Evolutionary conservation across 2,329 filamentous ascomycete genomes (phyloP).

Genomic region (Helotiales sp.): DNA sequence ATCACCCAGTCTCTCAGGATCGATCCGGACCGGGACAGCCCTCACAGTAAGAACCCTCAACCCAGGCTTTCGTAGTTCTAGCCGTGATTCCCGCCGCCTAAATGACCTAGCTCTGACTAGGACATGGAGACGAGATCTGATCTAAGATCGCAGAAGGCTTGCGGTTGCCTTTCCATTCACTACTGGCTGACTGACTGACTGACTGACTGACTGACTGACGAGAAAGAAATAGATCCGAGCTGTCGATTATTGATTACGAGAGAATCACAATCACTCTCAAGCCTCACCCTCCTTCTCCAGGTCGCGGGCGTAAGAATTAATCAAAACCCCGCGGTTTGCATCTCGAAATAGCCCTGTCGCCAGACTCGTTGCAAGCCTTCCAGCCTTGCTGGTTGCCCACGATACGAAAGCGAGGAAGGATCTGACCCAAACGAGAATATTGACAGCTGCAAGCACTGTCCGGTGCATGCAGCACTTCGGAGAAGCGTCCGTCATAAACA

Average conservation of each 20-base stretch:
- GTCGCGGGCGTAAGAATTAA: slow-evolving; percentile 21
- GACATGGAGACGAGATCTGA: neutral
- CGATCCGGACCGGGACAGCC: neutral
- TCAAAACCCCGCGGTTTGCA: slow-evolving; percentile 26
- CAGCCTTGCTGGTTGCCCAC: slow-evolving; percentile 1
- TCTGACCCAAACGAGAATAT: slow-evolving; percentile 8
- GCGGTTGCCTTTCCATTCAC: no score
- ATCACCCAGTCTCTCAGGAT: neutral
- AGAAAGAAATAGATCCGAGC: neutral
- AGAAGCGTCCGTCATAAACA: neutral
- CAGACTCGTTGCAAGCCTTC: neutral
- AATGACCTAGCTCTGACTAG: neutral
- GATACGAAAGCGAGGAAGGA: slow-evolving; percentile 9
- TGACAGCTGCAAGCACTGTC: slow-evolving; percentile 1
- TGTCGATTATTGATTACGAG: slow-evolving; percentile 27
- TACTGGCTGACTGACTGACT: neutral
- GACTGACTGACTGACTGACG: neutral
- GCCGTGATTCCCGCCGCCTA: slow-evolving; percentile 8
- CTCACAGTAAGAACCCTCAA: neutral
- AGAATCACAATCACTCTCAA: slow-evolving; percentile 25
- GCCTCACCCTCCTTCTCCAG: slow-evolving; percentile 27
- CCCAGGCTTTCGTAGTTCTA: neutral
- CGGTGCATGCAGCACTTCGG: slow-evolving; percentile 4
- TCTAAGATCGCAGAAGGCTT: neutral
- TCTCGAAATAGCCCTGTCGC: slow-evolving; percentile 26